A percentile compares a stretch with the other conserved stretches of the same genome.
These are phyloP conservation scores for Rhizopogon sp. DNA, from an alignment of 768 basidiomycete species.

Conservation along the genomic window DNA sequence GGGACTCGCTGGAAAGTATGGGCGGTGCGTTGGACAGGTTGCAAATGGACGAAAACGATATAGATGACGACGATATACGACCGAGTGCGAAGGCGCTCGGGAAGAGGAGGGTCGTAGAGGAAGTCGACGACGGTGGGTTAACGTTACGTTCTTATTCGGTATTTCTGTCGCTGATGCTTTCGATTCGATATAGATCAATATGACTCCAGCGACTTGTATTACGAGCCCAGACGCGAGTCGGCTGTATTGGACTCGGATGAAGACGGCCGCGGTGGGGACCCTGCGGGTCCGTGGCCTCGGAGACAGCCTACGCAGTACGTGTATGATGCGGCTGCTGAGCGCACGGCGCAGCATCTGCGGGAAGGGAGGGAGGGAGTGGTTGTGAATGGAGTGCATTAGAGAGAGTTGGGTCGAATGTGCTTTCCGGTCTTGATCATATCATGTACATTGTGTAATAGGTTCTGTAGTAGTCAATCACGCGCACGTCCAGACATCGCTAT, in stretches of 20 bases:
- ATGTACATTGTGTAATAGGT: constrained; percentile 6
- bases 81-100: constrained; percentile 89
- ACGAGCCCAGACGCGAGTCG: constrained; percentile 33
- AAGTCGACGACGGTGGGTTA: constrained; percentile 39
- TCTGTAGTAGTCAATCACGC: constrained; percentile 3
- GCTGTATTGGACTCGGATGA: constrained; percentile 41
- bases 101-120: constrained; percentile 64
- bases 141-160: constrained; percentile 18
- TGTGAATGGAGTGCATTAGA: constrained; percentile 46
- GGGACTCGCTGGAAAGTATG: constrained; percentile 19
- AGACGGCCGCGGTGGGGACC: constrained; percentile 1
- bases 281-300: constrained; percentile 17
- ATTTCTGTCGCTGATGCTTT: not conserved
- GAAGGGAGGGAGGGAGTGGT: constrained; percentile 29
- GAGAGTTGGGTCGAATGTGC: not conserved
- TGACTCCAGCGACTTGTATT: constrained; percentile 55
- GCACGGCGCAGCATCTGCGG: constrained; percentile 54
- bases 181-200: constrained; percentile 36
- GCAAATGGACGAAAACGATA: constrained; percentile 18
- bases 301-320: constrained; percentile 64
- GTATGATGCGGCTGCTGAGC: constrained; percentile 92
- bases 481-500: not conserved
- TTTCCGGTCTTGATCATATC: not conserved
- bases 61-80: constrained; percentile 33
- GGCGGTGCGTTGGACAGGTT: constrained; percentile 23